Percentiles rank a stretch among this genome's conserved stretches.
Evolutionary conservation across 805 yeast species (phyloP).

Genomic region (Myxozyma melibiosi): DNA sequence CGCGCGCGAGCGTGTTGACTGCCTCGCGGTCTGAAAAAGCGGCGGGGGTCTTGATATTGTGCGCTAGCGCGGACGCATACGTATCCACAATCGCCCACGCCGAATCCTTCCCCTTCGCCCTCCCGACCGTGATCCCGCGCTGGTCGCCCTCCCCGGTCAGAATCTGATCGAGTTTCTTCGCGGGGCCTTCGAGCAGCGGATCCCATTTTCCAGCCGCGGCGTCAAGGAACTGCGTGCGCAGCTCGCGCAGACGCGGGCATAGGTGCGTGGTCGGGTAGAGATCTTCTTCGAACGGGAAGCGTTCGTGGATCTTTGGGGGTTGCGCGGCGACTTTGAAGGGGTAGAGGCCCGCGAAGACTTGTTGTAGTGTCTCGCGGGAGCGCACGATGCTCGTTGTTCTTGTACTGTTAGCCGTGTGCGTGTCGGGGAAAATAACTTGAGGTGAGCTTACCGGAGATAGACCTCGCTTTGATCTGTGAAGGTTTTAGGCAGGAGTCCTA

Average conservation of each 20-base stretch:
- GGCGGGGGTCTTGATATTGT: conserved; percentile 18
- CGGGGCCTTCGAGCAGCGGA: conserved; percentile 24
- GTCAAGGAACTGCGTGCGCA: conserved; percentile 26
- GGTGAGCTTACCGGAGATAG: conserved; percentile 19
- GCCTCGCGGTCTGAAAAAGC: conserved; percentile 17
- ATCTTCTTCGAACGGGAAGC: conserved; percentile 34
- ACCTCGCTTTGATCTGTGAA: conserved; percentile 19
- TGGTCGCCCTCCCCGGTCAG: conserved; percentile 1
- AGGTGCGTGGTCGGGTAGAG: conserved; percentile 24
- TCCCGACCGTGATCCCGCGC: conserved; percentile 20
- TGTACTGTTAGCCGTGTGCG: background rate
- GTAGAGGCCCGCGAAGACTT: conserved; percentile 32
- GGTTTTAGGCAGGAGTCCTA: conserved; percentile 25
- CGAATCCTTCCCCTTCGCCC: conserved; percentile 3
- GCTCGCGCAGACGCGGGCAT: conserved; percentile 29
- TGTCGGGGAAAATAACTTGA: too few species aligned
- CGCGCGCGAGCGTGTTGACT: conserved; percentile 20
- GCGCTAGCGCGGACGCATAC: conserved; percentile 27
- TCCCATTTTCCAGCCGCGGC: conserved; percentile 28
- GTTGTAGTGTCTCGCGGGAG: conserved; percentile 33
- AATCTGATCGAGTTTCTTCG: conserved; percentile 14
- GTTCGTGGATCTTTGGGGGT: conserved; percentile 25
- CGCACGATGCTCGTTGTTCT: conserved; percentile 30
- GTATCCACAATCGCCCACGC: conserved; percentile 33
- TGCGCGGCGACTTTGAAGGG: conserved; percentile 21